Evolutionary conservation across 768 basidiomycete species (phyloP).

Genomic region (Lactarius sp.): DNA sequence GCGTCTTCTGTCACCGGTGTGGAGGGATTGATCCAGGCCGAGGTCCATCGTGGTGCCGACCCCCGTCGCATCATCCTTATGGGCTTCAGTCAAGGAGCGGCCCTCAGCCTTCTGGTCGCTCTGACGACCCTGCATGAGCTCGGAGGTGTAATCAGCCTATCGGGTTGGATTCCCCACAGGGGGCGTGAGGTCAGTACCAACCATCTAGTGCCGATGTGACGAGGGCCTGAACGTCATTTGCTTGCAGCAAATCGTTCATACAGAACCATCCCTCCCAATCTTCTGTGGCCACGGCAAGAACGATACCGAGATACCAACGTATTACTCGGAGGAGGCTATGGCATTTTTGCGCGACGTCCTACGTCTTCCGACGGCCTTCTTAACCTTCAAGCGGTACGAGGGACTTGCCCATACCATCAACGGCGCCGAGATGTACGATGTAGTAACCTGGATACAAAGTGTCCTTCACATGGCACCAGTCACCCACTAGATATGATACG

Average conservation of each 20-base stretch:
- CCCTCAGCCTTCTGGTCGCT: constrained; percentile 37
- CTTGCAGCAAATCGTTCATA: constrained; percentile 33
- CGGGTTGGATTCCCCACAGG: constrained; percentile 43
- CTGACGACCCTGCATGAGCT: constrained; percentile 40
- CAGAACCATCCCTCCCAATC: constrained; percentile 36
- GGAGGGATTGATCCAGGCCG: constrained; percentile 37
- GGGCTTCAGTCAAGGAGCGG: constrained; percentile 44
- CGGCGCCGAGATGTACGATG: constrained; percentile 34
- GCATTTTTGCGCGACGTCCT: constrained; percentile 33
- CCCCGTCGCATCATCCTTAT: constrained; percentile 37
- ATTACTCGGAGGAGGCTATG: constrained; percentile 33
- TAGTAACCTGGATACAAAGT: constrained; percentile 31
- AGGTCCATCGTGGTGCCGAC: constrained; percentile 37
- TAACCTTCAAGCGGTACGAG: constrained; percentile 32
- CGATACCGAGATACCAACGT: constrained; percentile 38
- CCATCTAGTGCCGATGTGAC: background rate
- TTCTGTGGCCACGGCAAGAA: constrained; percentile 41
- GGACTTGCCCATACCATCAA: constrained; percentile 35
- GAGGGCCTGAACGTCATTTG: background rate
- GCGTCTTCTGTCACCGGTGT: constrained; percentile 35
- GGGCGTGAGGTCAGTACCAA: constrained; percentile 33
- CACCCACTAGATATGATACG: background rate
- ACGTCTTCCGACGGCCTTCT: constrained; percentile 24
- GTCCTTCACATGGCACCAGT: constrained; percentile 13
- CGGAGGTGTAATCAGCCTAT: constrained; percentile 41